Conservation (phyloP, 768 basidiomycete species). For the Brasilioporus rufonigricans region DNA sequence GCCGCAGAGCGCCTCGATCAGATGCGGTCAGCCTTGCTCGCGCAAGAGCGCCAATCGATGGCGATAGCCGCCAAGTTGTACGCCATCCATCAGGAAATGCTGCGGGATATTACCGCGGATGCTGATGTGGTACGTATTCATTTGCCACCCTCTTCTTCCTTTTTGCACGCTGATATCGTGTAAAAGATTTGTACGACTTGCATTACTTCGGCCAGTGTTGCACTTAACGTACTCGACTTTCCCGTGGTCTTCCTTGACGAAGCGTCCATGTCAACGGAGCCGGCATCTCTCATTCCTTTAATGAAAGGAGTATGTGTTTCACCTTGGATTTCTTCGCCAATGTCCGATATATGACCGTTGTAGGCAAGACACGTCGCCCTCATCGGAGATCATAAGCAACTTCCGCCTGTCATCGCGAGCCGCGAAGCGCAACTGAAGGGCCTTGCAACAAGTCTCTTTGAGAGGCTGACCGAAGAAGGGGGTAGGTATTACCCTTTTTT, state of each 20-base stretch:
- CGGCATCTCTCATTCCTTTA: constrained; percentile 84
- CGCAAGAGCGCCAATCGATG: constrained; percentile 32
- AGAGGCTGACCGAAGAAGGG: constrained; percentile 80
- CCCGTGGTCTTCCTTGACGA: constrained; percentile 94
- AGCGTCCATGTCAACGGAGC: constrained; percentile 96
- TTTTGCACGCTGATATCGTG: constrained; percentile 9
- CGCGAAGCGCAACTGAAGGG: constrained; percentile 71
- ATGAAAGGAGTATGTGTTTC: constrained; percentile 82
- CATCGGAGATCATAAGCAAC: constrained; percentile 96
- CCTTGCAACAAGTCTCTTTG: constrained; percentile 81
- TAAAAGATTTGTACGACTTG: constrained; percentile 85
- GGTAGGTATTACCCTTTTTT: constrained; percentile 45
- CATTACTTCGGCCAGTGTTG: constrained; percentile 66
- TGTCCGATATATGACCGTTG: constrained; percentile 14
- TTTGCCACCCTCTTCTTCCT: neutral
- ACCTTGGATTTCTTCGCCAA: constrained; percentile 3
- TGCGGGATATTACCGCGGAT: constrained; percentile 56
- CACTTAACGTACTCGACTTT: constrained; percentile 76
- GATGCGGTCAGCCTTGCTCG: constrained; percentile 28
- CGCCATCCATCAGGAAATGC: constrained; percentile 59
- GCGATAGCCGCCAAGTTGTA: constrained; percentile 44
- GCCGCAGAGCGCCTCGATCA: constrained; percentile 24
- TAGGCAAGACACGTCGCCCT: constrained; percentile 82
- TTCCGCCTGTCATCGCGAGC: constrained; percentile 85
- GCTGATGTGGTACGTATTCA: constrained; percentile 69